Evolutionary conservation across 1,284 basidiomycete genomes (phyloP).

Genomic region (Rhizopogon parksii): DNA sequence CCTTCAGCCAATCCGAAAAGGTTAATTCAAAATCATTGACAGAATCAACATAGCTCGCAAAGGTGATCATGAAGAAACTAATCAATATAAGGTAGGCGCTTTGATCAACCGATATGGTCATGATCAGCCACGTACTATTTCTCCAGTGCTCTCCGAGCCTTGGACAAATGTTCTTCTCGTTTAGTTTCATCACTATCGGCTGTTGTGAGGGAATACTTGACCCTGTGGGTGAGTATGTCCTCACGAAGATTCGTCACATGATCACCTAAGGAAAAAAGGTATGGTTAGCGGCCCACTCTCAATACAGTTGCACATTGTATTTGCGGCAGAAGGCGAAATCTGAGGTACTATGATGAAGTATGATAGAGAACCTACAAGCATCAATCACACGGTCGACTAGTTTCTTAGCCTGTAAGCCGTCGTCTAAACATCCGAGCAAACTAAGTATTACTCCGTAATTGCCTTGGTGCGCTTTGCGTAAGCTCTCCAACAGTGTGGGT

Average conservation of each 20-base stretch:
- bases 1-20: constrained; percentile 86
- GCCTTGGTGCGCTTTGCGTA: constrained; percentile 83
- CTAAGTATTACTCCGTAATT: constrained; percentile 88
- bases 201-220: constrained; percentile 79
- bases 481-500: constrained; percentile 73
- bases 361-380: constrained; percentile 53
- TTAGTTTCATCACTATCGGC: constrained; percentile 57
- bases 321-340: background rate
- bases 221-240: constrained; percentile 75
- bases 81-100: constrained; percentile 4
- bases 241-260: constrained; percentile 88
- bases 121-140: constrained; percentile 56
- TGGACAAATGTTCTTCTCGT: constrained; percentile 50
- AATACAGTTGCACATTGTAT: background rate
- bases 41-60: constrained; percentile 85
- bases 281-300: constrained; percentile 10
- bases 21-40: constrained; percentile 62
- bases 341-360: background rate
- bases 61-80: constrained; percentile 93
- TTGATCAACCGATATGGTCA: background rate
- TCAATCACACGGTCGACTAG: constrained; percentile 88
- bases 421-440: constrained; percentile 82
- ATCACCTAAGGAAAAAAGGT: constrained; percentile 45
- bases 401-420: constrained; percentile 75
- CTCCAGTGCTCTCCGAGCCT: constrained; percentile 67